phyloP scores from a whole-genome alignment of 306 rosid genomes.

The Dalbergia cochinchinensis region DNA sequence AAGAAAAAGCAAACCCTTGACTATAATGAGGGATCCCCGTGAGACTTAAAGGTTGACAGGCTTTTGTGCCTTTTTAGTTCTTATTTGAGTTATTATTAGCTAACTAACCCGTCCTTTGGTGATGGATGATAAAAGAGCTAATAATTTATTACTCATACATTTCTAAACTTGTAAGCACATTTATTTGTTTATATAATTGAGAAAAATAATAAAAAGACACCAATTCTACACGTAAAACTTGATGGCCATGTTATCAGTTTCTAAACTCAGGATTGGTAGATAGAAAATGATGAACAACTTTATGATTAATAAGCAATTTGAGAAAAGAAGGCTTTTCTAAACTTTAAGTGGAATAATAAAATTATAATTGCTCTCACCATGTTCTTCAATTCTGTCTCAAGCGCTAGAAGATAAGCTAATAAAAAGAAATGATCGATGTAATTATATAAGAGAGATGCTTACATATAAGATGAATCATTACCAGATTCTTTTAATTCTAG shows the following conservation, averaged over 20 bases:
- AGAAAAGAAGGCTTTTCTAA: not conserved
- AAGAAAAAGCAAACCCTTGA: not conserved
- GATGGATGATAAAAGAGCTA: constrained; percentile 8
- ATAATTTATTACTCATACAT: constrained; percentile 21
- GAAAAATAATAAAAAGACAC: not conserved
- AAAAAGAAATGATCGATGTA: not conserved
- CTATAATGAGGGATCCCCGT: constrained; percentile 24
- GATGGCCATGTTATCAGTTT: constrained; percentile 2
- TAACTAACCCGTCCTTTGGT: constrained; percentile 11
- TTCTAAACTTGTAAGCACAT: constrained; percentile 1
- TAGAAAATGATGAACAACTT: not conserved
- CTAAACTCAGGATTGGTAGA: not conserved
- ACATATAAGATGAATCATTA: not conserved
- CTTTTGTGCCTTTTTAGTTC: constrained; percentile 34
- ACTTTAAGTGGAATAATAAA: not conserved
- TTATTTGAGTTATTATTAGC: constrained; percentile 28
- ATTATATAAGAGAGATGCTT: not conserved
- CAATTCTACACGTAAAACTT: not conserved
- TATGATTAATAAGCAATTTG: not conserved
- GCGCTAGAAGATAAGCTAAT: not conserved
- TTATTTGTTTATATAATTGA: not conserved
- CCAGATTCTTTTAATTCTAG: not conserved
- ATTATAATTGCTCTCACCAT: not conserved
- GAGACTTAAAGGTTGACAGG: constrained; percentile 39
- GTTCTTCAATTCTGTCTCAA: not conserved